phyloP scores from a whole-genome alignment of 2,329 filamentous ascomycete species.

The Paraphoma sp. region DNA sequence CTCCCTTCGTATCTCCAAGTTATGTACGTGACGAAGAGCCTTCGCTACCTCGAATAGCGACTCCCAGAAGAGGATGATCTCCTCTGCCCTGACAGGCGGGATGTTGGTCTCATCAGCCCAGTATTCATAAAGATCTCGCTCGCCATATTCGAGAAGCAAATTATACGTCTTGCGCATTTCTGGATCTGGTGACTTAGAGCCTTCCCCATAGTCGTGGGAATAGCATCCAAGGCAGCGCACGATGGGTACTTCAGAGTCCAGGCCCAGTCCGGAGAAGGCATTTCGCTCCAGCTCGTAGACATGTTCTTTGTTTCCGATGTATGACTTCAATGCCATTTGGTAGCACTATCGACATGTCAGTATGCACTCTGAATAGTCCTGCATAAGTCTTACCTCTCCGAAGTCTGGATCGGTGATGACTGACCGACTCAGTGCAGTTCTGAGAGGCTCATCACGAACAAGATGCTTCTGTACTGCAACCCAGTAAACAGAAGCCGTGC shows the following conservation, averaged over 20 bases:
- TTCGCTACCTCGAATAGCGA: constrained; percentile 37
- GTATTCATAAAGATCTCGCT: constrained; percentile 43
- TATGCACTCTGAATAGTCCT: not conserved
- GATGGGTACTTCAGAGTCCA: constrained; percentile 22
- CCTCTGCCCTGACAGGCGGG: constrained; percentile 27
- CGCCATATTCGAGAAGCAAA: constrained; percentile 46
- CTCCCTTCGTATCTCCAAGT: constrained; percentile 10
- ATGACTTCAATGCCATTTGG: constrained; percentile 41
- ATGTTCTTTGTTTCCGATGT: constrained; percentile 10
- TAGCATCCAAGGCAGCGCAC: constrained; percentile 41
- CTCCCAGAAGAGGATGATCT: constrained; percentile 43
- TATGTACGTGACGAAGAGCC: constrained; percentile 36
- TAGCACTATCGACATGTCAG: constrained; percentile 20
- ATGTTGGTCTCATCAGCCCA: constrained; percentile 31
- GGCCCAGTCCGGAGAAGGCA: constrained; percentile 35
- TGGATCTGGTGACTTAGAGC: not conserved
- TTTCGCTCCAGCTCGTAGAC: constrained; percentile 37
- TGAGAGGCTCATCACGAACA: constrained; percentile 14
- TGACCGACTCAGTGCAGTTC: constrained; percentile 6
- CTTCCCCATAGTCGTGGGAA: constrained; percentile 10
- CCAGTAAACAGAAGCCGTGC: constrained; percentile 32
- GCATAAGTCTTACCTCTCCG: constrained; percentile 12
- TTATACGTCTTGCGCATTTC: constrained; percentile 29
- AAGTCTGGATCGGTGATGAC: constrained; percentile 10
- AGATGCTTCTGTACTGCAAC: constrained; percentile 26